phyloP scores from a whole-genome alignment of 805 yeast species.

The Candida verbasci region DNA sequence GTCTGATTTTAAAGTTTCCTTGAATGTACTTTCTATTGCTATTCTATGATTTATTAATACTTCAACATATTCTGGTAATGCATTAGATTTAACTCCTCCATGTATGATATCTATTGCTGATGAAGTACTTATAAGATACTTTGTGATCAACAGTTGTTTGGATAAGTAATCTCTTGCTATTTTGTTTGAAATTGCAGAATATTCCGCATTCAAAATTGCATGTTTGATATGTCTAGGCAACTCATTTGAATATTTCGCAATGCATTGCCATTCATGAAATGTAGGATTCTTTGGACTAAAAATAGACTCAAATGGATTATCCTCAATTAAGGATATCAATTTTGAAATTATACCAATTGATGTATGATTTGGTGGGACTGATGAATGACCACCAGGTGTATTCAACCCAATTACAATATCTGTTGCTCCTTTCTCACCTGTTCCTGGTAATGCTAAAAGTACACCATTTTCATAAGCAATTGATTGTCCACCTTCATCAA shows the following conservation, averaged over 20 bases:
- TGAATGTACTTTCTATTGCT: slow-evolving; percentile 25
- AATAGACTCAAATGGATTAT: slow-evolving; percentile 45
- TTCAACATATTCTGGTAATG: slow-evolving; percentile 31
- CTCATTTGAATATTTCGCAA: slow-evolving; percentile 46
- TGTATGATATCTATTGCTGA: slow-evolving; percentile 31
- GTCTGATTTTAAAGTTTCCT: slow-evolving; percentile 18
- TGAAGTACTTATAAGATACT: slow-evolving; percentile 30
- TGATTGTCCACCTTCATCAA: slow-evolving; percentile 63
- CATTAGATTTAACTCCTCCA: slow-evolving; percentile 40
- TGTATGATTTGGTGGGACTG: slow-evolving; percentile 79
- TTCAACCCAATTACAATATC: slow-evolving; percentile 42
- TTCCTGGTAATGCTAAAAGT: slow-evolving; percentile 45
- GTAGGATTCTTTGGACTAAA: slow-evolving; percentile 57
- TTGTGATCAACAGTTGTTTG: slow-evolving; percentile 27
- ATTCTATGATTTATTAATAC: slow-evolving; percentile 32
- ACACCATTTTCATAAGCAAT: slow-evolving; percentile 44
- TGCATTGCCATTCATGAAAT: slow-evolving; percentile 54
- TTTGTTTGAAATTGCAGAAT: slow-evolving; percentile 23
- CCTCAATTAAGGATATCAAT: slow-evolving; percentile 52
- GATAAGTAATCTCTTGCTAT: slow-evolving; percentile 15
- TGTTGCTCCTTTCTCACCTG: slow-evolving; percentile 48
- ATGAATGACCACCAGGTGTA: slow-evolving; percentile 77
- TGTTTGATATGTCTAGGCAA: slow-evolving; percentile 18
- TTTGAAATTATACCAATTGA: slow-evolving; percentile 71
- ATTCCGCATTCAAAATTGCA: slow-evolving; percentile 32